These are phyloP conservation scores for Agapanthus africanus DNA, from an alignment of 106 monocot species.

Conservation along the genomic window DNA sequence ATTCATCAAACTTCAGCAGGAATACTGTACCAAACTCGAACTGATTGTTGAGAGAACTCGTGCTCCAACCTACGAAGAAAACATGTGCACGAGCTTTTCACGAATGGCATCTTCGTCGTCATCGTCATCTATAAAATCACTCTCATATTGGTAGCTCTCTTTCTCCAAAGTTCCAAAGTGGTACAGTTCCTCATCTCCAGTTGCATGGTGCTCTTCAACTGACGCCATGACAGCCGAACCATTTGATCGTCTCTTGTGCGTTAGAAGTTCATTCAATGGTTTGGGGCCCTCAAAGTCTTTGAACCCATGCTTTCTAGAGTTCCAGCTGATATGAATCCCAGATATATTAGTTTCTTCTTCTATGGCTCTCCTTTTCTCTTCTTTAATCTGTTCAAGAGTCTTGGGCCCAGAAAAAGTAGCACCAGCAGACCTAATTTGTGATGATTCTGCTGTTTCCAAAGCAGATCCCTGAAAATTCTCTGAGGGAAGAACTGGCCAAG, in stretches of 20 bases:
- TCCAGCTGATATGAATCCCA: not conserved
- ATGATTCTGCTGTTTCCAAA: constrained; percentile 6
- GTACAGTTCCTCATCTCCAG: not conserved
- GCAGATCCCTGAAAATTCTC: constrained; percentile 10
- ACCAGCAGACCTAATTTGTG: not conserved
- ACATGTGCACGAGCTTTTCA: constrained; percentile 17
- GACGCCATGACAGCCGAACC: not conserved
- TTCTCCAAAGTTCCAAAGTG: not conserved
- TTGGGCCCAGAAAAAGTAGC: constrained; percentile 36
- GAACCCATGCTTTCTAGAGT: not conserved
- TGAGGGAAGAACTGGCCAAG: not conserved
- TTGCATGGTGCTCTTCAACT: not conserved
- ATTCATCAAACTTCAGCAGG: constrained; percentile 1
- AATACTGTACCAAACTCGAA: not conserved
- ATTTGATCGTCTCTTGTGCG: constrained; percentile 18
- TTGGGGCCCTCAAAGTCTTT: constrained; percentile 36
- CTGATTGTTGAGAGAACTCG: not conserved
- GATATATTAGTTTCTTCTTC: not conserved
- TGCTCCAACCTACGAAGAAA: not conserved
- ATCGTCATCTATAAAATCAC: constrained; percentile 13
- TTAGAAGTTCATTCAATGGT: constrained; percentile 40
- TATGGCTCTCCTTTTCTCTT: constrained; percentile 32
- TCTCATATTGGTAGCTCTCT: not conserved
- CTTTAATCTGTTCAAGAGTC: constrained; percentile 48
- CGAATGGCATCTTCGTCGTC: constrained; percentile 15